Evolutionary conservation across 306 rosid species (phyloP).

Genomic region (Vigna unguiculata): DNA sequence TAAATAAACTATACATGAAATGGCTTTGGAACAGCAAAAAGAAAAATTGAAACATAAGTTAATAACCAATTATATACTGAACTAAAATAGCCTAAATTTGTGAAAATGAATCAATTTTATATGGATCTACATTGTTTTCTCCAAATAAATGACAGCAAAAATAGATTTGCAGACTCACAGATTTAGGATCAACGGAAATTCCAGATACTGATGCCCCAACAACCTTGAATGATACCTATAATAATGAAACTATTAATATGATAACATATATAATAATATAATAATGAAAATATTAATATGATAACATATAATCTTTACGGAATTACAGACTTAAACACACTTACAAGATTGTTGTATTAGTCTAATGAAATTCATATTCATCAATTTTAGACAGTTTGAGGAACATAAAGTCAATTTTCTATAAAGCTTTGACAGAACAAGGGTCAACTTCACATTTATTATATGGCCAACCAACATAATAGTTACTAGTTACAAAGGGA

Average conservation of each 20-base stretch:
- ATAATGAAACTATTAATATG: conserved; percentile 36
- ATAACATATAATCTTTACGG: conserved; percentile 5
- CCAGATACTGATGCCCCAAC: conserved; percentile 92
- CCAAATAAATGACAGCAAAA: conserved; percentile 27
- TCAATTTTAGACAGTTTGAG: conserved; percentile 16
- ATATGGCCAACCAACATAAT: not conserved
- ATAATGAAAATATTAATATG: conserved; percentile 36
- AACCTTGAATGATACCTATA: conserved; percentile 84
- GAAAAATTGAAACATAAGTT: conserved; percentile 4
- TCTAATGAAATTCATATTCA: conserved; percentile 18
- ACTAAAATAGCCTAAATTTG: conserved; percentile 24
- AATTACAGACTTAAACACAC: conserved; percentile 9
- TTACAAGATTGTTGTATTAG: conserved; percentile 26
- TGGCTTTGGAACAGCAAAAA: conserved; percentile 11
- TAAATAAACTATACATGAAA: conserved; percentile 9
- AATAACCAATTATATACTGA: conserved; percentile 21
- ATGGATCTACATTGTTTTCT: conserved; percentile 25
- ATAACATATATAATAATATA: conserved; percentile 44
- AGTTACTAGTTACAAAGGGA: not conserved
- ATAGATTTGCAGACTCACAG: conserved; percentile 64
- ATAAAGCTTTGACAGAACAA: conserved; percentile 9
- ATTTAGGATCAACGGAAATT: conserved; percentile 74
- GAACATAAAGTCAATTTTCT: conserved; percentile 7
- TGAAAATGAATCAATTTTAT: conserved; percentile 31
- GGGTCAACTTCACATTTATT: conserved; percentile 22